These are phyloP conservation scores for Trichoderma sp. DNA, from an alignment of 2,329 filamentous ascomycete species.

Conservation along the genomic window DNA sequence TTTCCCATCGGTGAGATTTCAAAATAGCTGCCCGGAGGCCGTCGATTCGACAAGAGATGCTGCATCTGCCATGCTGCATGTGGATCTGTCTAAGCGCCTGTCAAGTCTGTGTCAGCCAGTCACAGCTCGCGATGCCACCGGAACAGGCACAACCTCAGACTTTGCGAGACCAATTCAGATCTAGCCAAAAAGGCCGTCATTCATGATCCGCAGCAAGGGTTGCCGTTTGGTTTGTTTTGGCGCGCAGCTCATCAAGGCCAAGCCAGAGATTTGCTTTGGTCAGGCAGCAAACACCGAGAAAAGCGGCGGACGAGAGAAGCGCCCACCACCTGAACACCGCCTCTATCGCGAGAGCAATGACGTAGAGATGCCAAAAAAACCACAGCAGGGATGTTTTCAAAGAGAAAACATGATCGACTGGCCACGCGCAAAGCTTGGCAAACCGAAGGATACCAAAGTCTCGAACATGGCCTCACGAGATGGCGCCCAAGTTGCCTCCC, in stretches of 20 bases:
- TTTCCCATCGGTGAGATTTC: background rate
- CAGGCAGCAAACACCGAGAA: background rate
- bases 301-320: background rate
- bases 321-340: background rate
- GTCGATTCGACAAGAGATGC: slow-evolving; percentile 11
- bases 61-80: background rate
- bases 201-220: background rate
- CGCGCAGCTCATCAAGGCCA: background rate
- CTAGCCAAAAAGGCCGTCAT: background rate
- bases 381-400: no score
- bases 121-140: background rate
- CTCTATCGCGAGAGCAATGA: background rate
- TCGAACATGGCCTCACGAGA: background rate
- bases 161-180: background rate
- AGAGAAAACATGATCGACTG: background rate
- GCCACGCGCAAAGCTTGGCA: background rate
- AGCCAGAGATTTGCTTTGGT: background rate
- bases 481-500: background rate
- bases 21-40: background rate
- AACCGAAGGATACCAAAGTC: background rate
- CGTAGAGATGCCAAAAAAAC: background rate
- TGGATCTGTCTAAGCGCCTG: slow-evolving; percentile 17
- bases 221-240: background rate
- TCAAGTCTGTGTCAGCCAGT: slow-evolving; percentile 6
- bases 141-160: slow-evolving; percentile 8